phyloP scores from a whole-genome alignment of 2,329 filamentous ascomycete species.

The Penicillium sp. region DNA sequence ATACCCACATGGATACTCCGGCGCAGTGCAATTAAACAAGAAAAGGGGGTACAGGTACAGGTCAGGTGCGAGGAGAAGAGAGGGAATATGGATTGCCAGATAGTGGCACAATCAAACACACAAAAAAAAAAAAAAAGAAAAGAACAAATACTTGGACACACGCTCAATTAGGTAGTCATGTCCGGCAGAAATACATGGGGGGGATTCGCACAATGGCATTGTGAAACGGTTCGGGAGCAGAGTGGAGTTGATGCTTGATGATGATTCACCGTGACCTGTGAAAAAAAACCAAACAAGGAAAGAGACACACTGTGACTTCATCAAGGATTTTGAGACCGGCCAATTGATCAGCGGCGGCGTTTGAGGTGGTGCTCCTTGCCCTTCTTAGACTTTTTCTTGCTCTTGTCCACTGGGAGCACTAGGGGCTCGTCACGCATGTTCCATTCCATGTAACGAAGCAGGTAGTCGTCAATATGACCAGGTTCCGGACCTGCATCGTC shows the following conservation, averaged over 20 bases:
- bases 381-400: conserved; percentile 49
- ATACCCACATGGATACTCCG: conserved; percentile 7
- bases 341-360: conserved; percentile 32
- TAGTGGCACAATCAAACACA: neutral
- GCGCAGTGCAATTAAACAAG: conserved; percentile 3
- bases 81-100: neutral
- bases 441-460: conserved; percentile 68
- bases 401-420: conserved; percentile 49
- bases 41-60: neutral
- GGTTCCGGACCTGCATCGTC: conserved; percentile 44
- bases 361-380: conserved; percentile 48
- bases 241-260: neutral
- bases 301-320: neutral
- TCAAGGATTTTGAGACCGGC: neutral
- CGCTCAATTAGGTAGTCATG: conserved; percentile 8
- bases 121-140: neutral
- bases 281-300: neutral
- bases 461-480: conserved; percentile 70
- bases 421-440: conserved; percentile 52
- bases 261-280: neutral
- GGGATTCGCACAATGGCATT: neutral
- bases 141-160: neutral
- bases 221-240: conserved; percentile 11
- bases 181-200: conserved; percentile 6
- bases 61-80: neutral